Evolutionary conservation across 169 alveolate species (phyloP).

Genomic region (Eimeria maxima): DNA sequence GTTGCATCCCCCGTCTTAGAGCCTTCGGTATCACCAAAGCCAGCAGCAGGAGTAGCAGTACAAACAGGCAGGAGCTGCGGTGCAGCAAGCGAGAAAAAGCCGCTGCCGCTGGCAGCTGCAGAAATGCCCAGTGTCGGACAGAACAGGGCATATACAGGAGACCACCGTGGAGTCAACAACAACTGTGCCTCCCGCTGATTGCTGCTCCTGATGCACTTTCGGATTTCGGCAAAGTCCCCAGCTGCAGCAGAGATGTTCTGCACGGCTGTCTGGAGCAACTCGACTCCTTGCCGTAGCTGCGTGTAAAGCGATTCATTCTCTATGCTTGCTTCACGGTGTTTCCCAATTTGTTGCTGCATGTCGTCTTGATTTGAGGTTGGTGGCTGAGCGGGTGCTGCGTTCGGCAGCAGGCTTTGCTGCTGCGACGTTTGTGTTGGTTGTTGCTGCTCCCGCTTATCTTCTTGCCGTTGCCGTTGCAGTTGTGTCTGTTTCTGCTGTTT

Average conservation of each 20-base stretch:
- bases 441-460: neutral
- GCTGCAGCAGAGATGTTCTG: neutral
- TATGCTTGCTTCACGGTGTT: neutral
- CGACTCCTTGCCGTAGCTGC: conserved; percentile 22
- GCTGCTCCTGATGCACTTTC: neutral
- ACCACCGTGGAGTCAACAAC: neutral
- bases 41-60: neutral
- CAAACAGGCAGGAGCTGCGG: neutral
- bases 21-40: neutral
- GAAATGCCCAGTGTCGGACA: conserved; percentile 38
- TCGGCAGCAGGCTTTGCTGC: neutral
- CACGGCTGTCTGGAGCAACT: conserved; percentile 27
- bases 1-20: neutral
- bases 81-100: neutral
- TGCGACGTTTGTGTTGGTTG: neutral
- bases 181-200: neutral
- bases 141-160: conserved; percentile 28
- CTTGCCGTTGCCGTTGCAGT: conserved; percentile 6
- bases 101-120: conserved; percentile 40
- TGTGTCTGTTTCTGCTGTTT: conserved; percentile 1
- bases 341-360: neutral
- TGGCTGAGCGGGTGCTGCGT: neutral
- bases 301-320: neutral
- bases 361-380: neutral
- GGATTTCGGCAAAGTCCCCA: neutral